phyloP scores from a whole-genome alignment of 306 rosid species.

The Cicer pinnatifidum region DNA sequence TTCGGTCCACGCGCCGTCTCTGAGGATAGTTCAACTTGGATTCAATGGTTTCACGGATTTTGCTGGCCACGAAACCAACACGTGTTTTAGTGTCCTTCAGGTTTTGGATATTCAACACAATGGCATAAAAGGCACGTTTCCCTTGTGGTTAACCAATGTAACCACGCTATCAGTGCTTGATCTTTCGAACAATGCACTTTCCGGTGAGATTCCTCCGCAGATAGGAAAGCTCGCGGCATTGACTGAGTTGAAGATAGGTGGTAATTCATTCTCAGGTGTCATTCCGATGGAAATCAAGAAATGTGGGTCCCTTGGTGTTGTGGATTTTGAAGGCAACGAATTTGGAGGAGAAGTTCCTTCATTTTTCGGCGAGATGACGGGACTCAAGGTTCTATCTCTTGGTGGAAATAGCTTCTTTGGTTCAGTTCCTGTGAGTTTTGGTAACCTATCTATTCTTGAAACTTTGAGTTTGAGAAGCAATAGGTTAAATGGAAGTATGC shows the following conservation, averaged over 20 bases:
- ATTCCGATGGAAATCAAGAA: slow-evolving; percentile 75
- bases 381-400: slow-evolving; percentile 63
- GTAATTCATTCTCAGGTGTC: slow-evolving; percentile 65
- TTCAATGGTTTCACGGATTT: slow-evolving; percentile 81
- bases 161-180: slow-evolving; percentile 62
- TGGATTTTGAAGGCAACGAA: slow-evolving; percentile 76
- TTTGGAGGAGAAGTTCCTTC: slow-evolving; percentile 67
- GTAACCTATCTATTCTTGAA: slow-evolving; percentile 65
- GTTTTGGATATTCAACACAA: slow-evolving; percentile 79
- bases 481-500: slow-evolving; percentile 65
- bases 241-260: slow-evolving; percentile 70
- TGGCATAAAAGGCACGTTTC: slow-evolving; percentile 64
- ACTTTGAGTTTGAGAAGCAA: slow-evolving; percentile 70
- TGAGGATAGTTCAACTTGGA: slow-evolving; percentile 76
- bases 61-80: slow-evolving; percentile 53
- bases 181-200: slow-evolving; percentile 69
- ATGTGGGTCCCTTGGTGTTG: slow-evolving; percentile 59
- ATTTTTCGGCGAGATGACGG: slow-evolving; percentile 62
- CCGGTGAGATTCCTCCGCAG: slow-evolving; percentile 63
- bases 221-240: slow-evolving; percentile 60
- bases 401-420: slow-evolving; percentile 77
- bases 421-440: slow-evolving; percentile 65
- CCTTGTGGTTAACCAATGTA: slow-evolving; percentile 70
- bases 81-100: slow-evolving; percentile 70
- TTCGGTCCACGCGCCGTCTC: slow-evolving; percentile 68